Base-by-base conservation (phyloP, 768 basidiomycete species). In the Hysterangium stoloniferum region DNA sequence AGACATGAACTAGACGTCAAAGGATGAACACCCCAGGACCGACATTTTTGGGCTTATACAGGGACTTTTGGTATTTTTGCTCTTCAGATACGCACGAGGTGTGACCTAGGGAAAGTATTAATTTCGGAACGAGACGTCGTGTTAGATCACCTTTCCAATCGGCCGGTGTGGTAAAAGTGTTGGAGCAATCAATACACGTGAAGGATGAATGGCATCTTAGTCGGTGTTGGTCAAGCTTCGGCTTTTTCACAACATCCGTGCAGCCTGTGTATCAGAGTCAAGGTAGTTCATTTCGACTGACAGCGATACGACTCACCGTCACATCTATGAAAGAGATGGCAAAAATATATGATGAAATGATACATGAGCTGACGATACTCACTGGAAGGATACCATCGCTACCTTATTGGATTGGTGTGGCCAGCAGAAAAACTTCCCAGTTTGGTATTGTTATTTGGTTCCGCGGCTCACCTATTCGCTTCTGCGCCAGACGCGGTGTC, bases 181-280 rank as follows among this genome's bases (percentile, higher is more conserved):
- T 84, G n/a, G 80, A 84, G 66, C 92, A 96, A 62, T 96, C 92
- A 61, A 91, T 79, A 62, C 87, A 89, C 59, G 86, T 86, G 58
- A 88, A 86, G 6, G 82, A 77, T 2, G 76, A 58, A 49, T 80
- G 69, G 59, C 86, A 91, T 38, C 74, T 69, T 25, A 59, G 62
- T 43, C 73, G 56, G 59, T 95, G 92, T 61, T 83, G 78, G 65
- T 95, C 90, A 1, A 96, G 76, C 64, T 93, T 92, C 11, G 93
- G 93, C 61, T 96, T 96, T 66, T 91, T 96, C 25, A 95, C 82
- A 8, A 90, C 83, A 57, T 96, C 93, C 45, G 75, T 70, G 64
- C 93, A 96, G 31, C 64, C 89, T 88, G 53, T 33, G 48, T 40
- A 29, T 48, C 45, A 38, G 12, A 41, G 15, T 44, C 13, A 47